phyloP scores from a whole-genome alignment of 805 yeast genomes.

The Schwanniomyces occidentalis region DNA sequence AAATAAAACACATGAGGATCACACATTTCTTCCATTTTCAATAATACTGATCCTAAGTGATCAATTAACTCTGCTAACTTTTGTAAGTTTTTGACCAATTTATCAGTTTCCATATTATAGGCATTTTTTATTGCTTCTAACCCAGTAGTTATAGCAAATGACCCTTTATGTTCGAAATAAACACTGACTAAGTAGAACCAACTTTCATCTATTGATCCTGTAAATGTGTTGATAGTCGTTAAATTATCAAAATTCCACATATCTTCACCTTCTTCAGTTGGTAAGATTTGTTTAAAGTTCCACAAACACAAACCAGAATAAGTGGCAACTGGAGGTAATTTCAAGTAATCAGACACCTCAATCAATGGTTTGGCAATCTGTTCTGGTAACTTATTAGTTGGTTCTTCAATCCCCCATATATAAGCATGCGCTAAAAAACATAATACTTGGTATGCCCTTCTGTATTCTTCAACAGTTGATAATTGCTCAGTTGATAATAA shows the following conservation, averaged over 20 bases:
- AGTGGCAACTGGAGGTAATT: conserved; percentile 84
- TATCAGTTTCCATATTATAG: conserved; percentile 42
- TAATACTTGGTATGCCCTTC: conserved; percentile 80
- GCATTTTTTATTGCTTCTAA: conserved; percentile 63
- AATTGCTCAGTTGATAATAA: conserved; percentile 51
- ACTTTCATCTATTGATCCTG: conserved; percentile 87
- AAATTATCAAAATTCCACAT: conserved; percentile 63
- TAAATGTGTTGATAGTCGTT: conserved; percentile 79
- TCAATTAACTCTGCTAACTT: conserved; percentile 74
- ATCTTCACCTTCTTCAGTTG: conserved; percentile 30
- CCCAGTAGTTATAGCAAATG: conserved; percentile 66
- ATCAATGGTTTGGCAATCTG: conserved; percentile 73
- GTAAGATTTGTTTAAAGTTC: conserved; percentile 73
- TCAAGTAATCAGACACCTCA: conserved; percentile 54
- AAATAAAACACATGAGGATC: conserved; percentile 91
- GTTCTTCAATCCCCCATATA: conserved; percentile 76
- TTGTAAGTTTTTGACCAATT: conserved; percentile 52
- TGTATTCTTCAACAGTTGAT: conserved; percentile 48
- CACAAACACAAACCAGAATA: conserved; percentile 86
- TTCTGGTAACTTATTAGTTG: conserved; percentile 63
- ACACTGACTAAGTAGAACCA: conserved; percentile 94
- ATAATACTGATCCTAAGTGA: conserved; percentile 65
- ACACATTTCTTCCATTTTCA: conserved; percentile 89
- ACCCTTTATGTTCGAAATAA: conserved; percentile 81
- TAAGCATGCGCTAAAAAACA: conserved; percentile 86